These are phyloP conservation scores for Penicillium alfredii DNA, from an alignment of 495 filamentous ascomycete genomes.

Conservation along the genomic window DNA sequence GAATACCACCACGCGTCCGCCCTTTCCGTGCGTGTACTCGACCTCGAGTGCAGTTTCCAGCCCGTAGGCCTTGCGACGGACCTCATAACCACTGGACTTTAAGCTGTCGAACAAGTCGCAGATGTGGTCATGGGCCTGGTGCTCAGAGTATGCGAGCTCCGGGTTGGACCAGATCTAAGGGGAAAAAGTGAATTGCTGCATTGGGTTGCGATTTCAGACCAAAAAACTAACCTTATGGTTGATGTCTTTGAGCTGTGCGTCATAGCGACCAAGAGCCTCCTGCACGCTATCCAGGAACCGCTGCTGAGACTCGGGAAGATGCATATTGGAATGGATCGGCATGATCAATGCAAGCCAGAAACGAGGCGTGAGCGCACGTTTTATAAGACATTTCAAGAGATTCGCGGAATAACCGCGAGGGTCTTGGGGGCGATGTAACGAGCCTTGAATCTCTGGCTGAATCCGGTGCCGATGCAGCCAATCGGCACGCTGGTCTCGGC, in stretches of 20 bases:
- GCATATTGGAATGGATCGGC: conserved; percentile 15
- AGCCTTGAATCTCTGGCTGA: too few relatives aligned
- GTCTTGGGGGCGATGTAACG: too few relatives aligned
- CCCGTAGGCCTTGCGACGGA: conserved; percentile 42
- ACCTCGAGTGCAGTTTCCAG: conserved; percentile 53
- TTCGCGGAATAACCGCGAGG: too few relatives aligned
- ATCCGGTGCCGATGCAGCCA: conserved; percentile 26
- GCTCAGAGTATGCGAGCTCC: conserved; percentile 50
- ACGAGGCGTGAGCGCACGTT: too few relatives aligned
- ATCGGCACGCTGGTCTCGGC: conserved; percentile 16
- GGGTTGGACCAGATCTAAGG: conserved; percentile 47
- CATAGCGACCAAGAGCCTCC: conserved; percentile 23
- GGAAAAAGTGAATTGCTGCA: neutral
- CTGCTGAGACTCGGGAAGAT: conserved; percentile 20
- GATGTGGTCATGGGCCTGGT: conserved; percentile 47
- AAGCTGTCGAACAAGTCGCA: conserved; percentile 39
- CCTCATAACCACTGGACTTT: conserved; percentile 21
- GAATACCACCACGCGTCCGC: conserved; percentile 27
- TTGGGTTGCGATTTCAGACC: neutral
- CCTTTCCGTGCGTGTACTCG: conserved; percentile 40
- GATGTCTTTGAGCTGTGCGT: conserved; percentile 35
- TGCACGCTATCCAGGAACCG: conserved; percentile 27
- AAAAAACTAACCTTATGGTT: conserved; percentile 37
- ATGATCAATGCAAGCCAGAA: too few relatives aligned
- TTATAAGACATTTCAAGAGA: too few relatives aligned